Percentiles rank a stretch among this genome's conserved stretches.
These are phyloP conservation scores for Spirogloea muscicola DNA, from an alignment of 139 green algal genomes.

Conservation along the genomic window DNA sequence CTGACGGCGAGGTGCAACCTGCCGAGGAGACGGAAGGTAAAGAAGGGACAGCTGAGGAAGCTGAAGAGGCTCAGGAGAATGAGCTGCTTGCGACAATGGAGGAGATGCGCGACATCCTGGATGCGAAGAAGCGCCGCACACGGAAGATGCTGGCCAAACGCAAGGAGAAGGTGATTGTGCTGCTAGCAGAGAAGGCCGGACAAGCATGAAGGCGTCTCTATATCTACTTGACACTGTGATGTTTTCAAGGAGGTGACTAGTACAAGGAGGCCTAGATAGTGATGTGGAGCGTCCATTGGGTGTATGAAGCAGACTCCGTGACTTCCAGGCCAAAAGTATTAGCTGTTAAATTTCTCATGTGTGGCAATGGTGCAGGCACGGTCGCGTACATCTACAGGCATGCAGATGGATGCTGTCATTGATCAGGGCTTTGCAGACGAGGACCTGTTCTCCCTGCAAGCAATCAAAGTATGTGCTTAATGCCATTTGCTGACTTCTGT, in stretches of 20 bases:
- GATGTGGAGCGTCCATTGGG: too few species aligned
- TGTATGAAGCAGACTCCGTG: too few species aligned
- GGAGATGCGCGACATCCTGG: conserved; percentile 68
- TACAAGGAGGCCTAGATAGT: too few species aligned
- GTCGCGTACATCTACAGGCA: conserved; percentile 29
- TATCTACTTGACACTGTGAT: too few species aligned
- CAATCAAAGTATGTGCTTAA: conserved; percentile 43
- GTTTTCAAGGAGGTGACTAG: too few species aligned
- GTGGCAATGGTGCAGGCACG: too few species aligned
- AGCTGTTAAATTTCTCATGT: too few species aligned
- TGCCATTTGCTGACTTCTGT: too few species aligned
- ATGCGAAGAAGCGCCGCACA: conserved; percentile 49
- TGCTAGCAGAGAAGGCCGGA: conserved; percentile 35
- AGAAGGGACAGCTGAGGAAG: conserved; percentile 25
- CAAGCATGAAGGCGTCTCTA: too few species aligned
- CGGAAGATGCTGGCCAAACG: conserved; percentile 62
- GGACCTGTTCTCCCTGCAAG: conserved; percentile 31
- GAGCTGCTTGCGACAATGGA: conserved; percentile 83
- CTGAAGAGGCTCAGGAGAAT: conserved; percentile 64
- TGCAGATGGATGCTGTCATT: conserved; percentile 28
- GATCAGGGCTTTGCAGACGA: conserved; percentile 23
- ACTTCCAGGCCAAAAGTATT: too few species aligned
- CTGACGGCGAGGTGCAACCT: too few species aligned
- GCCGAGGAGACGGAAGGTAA: conserved; percentile 4
- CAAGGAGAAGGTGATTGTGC: conserved; percentile 69